Percentiles rank a stretch among this genome's conserved stretches.
phyloP scores from a whole-genome alignment of 2,329 filamentous ascomycete species.

The Ophioceras dolichostomum region DNA sequence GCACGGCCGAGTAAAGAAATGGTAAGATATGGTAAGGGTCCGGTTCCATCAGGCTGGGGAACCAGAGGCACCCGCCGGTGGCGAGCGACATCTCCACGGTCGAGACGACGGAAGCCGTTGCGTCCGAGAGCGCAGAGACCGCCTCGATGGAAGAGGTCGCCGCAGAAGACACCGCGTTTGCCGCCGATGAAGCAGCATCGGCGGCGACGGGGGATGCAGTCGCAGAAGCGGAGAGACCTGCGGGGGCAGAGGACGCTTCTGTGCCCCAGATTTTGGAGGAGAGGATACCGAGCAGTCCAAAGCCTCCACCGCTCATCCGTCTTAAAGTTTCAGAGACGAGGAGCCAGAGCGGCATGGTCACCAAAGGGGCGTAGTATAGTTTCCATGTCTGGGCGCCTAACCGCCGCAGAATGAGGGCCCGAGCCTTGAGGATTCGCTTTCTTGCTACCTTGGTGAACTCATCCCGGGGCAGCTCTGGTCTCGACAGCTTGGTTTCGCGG shows the following conservation, averaged over 20 bases:
- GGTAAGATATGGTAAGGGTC: conserved; percentile 41
- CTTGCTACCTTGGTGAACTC: conserved; percentile 5
- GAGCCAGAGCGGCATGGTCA: conserved; percentile 35
- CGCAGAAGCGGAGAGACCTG: conserved; percentile 1
- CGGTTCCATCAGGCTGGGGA: conserved; percentile 36
- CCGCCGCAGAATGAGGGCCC: conserved; percentile 14
- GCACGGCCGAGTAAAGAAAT: conserved; percentile 20
- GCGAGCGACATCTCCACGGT: conserved; percentile 21
- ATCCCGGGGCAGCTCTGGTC: not conserved
- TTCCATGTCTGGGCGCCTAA: conserved; percentile 37
- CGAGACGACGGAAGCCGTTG: not conserved
- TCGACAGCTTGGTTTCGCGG: conserved; percentile 6
- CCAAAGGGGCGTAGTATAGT: conserved; percentile 21
- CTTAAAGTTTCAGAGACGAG: conserved; percentile 36
- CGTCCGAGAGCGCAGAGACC: not conserved
- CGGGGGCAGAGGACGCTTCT: not conserved
- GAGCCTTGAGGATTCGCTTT: too few species aligned
- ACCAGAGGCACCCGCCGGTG: conserved; percentile 42
- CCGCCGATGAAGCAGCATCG: conserved; percentile 10
- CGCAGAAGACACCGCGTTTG: not conserved
- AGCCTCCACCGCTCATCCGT: conserved; percentile 28
- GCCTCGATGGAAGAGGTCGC: not conserved
- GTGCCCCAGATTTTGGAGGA: conserved; percentile 4
- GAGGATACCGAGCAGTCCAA: conserved; percentile 21
- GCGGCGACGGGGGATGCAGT: not conserved